Conservation (phyloP, 2,329 filamentous ascomycete genomes). For the Ophiosphaerella herpotricha region DNA sequence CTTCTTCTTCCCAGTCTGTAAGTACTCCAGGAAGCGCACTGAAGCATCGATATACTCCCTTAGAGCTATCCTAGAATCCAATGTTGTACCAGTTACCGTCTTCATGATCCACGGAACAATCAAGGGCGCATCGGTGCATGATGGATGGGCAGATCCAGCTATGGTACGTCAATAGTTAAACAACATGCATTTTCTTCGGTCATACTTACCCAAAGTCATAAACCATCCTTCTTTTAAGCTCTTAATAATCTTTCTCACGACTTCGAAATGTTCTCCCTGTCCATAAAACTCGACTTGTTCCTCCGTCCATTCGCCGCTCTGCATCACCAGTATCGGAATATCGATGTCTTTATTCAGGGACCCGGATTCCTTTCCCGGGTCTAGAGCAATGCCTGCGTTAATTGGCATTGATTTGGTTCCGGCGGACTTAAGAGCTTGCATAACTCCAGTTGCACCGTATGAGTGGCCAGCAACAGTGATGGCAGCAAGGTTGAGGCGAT, state of each 20-base stretch:
- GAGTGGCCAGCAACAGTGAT: conserved; percentile 67
- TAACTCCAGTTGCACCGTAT: conserved; percentile 67
- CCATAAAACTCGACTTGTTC: conserved; percentile 63
- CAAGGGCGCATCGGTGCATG: conserved; percentile 68
- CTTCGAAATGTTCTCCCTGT: conserved; percentile 64
- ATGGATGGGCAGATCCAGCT: conserved; percentile 59
- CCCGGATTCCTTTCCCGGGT: conserved; percentile 69
- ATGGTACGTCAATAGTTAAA: conserved; percentile 4
- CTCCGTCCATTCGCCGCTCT: conserved; percentile 68
- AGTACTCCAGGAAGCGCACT: conserved; percentile 60
- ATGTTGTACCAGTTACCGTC: conserved; percentile 64
- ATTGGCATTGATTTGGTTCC: conserved; percentile 53
- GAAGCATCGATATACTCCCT: conserved; percentile 65
- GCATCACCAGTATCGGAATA: conserved; percentile 64
- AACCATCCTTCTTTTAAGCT: conserved; percentile 55
- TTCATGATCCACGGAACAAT: conserved; percentile 65
- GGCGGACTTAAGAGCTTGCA: conserved; percentile 62
- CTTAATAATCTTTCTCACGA: conserved; percentile 62
- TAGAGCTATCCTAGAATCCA: conserved; percentile 62
- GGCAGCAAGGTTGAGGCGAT: conserved; percentile 59
- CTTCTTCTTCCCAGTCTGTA: conserved; percentile 46
- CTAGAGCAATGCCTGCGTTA: conserved; percentile 64
- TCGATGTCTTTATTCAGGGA: conserved; percentile 63
- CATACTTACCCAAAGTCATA: conserved; percentile 44
- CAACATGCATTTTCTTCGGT: neutral